Percentiles rank a stretch among this genome's conserved stretches.
These are phyloP conservation scores for Tetrastigma voinierianum DNA, from an alignment of 164 flowering plant species.

Conservation along the genomic window DNA sequence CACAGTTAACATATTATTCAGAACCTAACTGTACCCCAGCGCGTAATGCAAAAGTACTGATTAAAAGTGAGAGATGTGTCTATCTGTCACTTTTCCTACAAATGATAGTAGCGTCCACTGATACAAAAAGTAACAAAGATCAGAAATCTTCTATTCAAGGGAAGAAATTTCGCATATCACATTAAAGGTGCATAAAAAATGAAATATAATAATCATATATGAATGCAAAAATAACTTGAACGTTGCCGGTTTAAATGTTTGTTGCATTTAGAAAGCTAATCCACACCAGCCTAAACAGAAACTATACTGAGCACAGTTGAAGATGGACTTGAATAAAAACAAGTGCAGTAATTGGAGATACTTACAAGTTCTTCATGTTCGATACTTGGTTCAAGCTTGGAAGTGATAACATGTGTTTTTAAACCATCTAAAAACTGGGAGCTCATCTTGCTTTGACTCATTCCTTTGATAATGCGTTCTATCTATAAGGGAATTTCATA, in stretches of 20 bases:
- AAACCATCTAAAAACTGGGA: conserved; percentile 82
- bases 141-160: too few relatives aligned
- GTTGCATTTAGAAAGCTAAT: too few relatives aligned
- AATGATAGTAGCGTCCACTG: conserved; percentile 75
- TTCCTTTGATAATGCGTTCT: conserved; percentile 51
- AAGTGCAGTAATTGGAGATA: conserved; percentile 7
- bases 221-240: not conserved
- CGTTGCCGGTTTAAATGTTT: too few relatives aligned
- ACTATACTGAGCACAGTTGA: too few relatives aligned
- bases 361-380: conserved; percentile 89
- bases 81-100: conserved; percentile 85
- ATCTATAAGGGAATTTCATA: conserved; percentile 37
- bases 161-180: not conserved
- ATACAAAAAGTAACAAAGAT: conserved; percentile 24
- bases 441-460: conserved; percentile 43
- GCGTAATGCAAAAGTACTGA: too few relatives aligned
- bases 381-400: conserved; percentile 75
- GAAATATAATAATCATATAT: not conserved
- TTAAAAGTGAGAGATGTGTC: conserved; percentile 71
- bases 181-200: not conserved
- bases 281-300: too few relatives aligned
- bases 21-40: conserved; percentile 57
- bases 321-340: not conserved
- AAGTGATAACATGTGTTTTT: conserved; percentile 56
- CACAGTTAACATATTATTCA: not conserved